Conservation (phyloP, 2,329 filamentous ascomycete species). For the Aspergillus carbonarius region DNA sequence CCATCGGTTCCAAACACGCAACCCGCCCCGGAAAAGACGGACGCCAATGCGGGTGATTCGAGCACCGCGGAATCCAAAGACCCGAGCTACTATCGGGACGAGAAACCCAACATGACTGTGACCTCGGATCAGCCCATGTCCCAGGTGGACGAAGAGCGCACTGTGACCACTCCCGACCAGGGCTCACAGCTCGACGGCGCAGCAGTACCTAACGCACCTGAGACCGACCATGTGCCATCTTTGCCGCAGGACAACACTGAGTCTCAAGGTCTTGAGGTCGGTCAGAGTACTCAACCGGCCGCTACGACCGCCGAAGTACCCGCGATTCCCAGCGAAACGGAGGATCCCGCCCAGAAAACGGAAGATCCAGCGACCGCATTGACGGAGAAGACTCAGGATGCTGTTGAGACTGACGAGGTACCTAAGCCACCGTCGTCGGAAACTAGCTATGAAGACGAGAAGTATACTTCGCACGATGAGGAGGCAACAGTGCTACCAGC, state of each 20-base stretch:
- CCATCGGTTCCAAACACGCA: slow-evolving; percentile 38
- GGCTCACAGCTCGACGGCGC: slow-evolving; percentile 38
- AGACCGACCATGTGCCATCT: slow-evolving; percentile 12
- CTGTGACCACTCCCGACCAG: slow-evolving; percentile 39
- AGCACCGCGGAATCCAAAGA: slow-evolving; percentile 43
- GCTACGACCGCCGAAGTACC: slow-evolving; percentile 14
- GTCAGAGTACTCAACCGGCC: slow-evolving; percentile 6
- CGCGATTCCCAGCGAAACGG: slow-evolving; percentile 17
- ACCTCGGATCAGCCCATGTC: slow-evolving; percentile 28
- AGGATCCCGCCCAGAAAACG: slow-evolving; percentile 17
- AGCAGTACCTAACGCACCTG: slow-evolving; percentile 17
- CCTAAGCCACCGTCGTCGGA: slow-evolving; percentile 53
- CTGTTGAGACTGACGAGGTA: slow-evolving; percentile 55
- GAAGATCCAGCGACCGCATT: slow-evolving; percentile 18
- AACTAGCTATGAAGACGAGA: slow-evolving; percentile 43
- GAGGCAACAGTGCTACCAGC: slow-evolving; percentile 49
- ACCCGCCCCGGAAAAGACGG: slow-evolving; percentile 41
- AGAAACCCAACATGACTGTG: slow-evolving; percentile 37
- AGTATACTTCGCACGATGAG: slow-evolving; percentile 41
- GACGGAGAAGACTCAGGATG: slow-evolving; percentile 20
- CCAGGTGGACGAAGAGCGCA: slow-evolving; percentile 27
- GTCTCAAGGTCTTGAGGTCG: not conserved
- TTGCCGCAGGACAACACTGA: slow-evolving; percentile 20
- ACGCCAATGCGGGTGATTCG: slow-evolving; percentile 38
- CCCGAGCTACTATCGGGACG: slow-evolving; percentile 34